Percentiles rank a stretch among this genome's conserved stretches.
Conservation (phyloP, 1,284 basidiomycete genomes). For the Austroboletus novae-zelandiae region DNA sequence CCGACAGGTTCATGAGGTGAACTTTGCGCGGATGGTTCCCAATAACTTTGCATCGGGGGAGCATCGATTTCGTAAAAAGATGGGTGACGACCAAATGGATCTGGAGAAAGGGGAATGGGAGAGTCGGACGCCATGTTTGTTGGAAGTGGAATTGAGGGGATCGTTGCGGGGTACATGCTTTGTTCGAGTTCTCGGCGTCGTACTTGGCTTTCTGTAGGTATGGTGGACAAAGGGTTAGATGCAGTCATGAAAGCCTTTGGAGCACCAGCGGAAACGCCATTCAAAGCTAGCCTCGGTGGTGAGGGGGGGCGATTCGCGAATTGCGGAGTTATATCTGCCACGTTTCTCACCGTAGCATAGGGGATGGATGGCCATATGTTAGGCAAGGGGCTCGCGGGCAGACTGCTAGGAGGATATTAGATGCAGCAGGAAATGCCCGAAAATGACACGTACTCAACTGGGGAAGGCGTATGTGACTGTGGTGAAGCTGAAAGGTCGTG, state of each 20-base stretch:
- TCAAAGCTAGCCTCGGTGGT: conserved; percentile 62
- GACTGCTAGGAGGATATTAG: conserved; percentile 13
- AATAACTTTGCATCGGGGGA: conserved; percentile 34
- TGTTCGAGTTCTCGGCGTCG: conserved; percentile 54
- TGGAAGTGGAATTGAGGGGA: conserved; percentile 27
- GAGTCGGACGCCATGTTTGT: conserved; percentile 37
- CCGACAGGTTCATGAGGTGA: conserved; percentile 18
- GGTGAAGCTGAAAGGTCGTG: conserved; percentile 25
- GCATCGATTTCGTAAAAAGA: conserved; percentile 41
- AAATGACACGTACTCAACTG: conserved; percentile 21
- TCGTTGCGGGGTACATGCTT: conserved; percentile 42
- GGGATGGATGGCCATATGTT: conserved; percentile 50
- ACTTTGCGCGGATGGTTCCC: conserved; percentile 37
- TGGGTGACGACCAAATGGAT: conserved; percentile 72
- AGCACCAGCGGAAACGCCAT: conserved; percentile 61
- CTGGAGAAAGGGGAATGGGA: conserved; percentile 70
- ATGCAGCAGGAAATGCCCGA: conserved; percentile 5
- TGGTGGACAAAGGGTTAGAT: conserved; percentile 27
- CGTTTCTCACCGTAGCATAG: conserved; percentile 27
- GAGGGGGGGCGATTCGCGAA: conserved; percentile 35
- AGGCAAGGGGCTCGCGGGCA: conserved; percentile 13
- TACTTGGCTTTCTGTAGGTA: conserved; percentile 48
- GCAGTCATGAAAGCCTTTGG: conserved; percentile 45
- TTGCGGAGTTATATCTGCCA: conserved; percentile 15
- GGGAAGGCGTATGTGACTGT: conserved; percentile 7